Conservation (phyloP, 129 eudicot species). For the Chrysanthemum makinoi region DNA sequence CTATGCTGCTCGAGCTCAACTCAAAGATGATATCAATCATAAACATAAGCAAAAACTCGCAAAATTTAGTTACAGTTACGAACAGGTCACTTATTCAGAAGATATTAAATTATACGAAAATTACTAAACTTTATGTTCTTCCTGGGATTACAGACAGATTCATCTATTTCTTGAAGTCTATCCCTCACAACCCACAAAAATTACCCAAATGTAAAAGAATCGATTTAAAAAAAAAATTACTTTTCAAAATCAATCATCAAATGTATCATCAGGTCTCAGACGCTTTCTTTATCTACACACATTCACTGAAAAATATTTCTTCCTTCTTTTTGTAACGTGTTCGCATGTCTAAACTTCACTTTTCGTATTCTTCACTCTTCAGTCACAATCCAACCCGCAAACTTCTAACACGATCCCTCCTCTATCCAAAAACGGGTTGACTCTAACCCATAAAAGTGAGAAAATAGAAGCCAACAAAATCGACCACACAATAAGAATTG, state of each 20-base stretch:
- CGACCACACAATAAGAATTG: slow-evolving; percentile 79
- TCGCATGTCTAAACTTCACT: neutral
- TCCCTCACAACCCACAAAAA: slow-evolving; percentile 49
- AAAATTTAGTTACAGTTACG: neutral
- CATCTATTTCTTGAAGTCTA: slow-evolving; percentile 35
- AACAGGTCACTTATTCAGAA: slow-evolving; percentile 37
- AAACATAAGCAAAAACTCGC: slow-evolving; percentile 11
- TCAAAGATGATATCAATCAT: no score
- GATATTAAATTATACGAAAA: slow-evolving; percentile 37
- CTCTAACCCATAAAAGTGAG: slow-evolving; percentile 77
- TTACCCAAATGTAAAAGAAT: slow-evolving; percentile 49
- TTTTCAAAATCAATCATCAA: slow-evolving; percentile 52
- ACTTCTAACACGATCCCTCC: slow-evolving; percentile 77
- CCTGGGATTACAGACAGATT: slow-evolving; percentile 51
- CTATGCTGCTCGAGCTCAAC: slow-evolving; percentile 30
- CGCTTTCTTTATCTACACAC: slow-evolving; percentile 55
- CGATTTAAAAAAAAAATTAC: slow-evolving; percentile 32
- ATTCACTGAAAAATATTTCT: slow-evolving; percentile 36
- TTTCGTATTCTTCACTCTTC: slow-evolving; percentile 23
- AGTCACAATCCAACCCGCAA: slow-evolving; percentile 77
- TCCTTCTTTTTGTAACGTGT: slow-evolving; percentile 14
- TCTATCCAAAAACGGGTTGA: slow-evolving; percentile 63
- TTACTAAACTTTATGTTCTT: slow-evolving; percentile 47
- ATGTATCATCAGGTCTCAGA: slow-evolving; percentile 38
- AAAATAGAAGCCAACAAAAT: slow-evolving; percentile 74